Conservation (phyloP, 2,329 filamentous ascomycete genomes). For the Aspergillus glaucus region DNA sequence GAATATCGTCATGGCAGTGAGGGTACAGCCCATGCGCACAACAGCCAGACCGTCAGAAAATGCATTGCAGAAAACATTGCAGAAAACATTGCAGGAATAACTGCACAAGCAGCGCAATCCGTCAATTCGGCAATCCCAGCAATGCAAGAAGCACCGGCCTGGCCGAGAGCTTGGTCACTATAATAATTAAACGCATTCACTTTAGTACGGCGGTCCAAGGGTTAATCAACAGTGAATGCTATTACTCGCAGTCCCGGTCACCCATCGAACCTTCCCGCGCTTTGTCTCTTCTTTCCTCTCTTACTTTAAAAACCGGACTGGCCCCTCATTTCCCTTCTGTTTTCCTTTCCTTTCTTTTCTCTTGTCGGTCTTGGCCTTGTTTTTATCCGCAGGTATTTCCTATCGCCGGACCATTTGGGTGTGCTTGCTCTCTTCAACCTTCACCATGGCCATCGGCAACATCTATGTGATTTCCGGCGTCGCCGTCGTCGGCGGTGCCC, state of each 20-base stretch:
- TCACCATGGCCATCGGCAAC: constrained; percentile 42
- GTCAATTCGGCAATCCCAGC: not conserved
- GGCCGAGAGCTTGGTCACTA: too few species aligned
- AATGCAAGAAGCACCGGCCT: not conserved
- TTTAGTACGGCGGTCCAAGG: not conserved
- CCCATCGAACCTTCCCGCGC: not conserved
- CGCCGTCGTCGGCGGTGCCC: constrained; percentile 35
- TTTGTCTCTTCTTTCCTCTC: not conserved
- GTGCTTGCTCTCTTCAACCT: not conserved
- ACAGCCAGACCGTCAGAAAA: not conserved
- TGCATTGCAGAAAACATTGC: not conserved
- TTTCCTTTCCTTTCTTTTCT: not conserved
- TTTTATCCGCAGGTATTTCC: not conserved
- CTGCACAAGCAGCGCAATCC: not conserved
- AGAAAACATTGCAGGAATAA: not conserved
- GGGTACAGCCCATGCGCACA: too few species aligned
- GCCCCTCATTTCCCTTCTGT: not conserved
- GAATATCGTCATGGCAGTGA: too few species aligned
- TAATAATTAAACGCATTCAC: not conserved
- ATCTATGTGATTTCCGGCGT: constrained; percentile 54
- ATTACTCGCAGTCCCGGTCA: not conserved
- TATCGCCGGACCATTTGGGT: not conserved
- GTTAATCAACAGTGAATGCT: not conserved
- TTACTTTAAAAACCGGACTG: not conserved
- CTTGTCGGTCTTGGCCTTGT: not conserved